These are phyloP conservation scores for Puccinia triticina DNA, from an alignment of 1,284 basidiomycete genomes.

Conservation along the genomic window DNA sequence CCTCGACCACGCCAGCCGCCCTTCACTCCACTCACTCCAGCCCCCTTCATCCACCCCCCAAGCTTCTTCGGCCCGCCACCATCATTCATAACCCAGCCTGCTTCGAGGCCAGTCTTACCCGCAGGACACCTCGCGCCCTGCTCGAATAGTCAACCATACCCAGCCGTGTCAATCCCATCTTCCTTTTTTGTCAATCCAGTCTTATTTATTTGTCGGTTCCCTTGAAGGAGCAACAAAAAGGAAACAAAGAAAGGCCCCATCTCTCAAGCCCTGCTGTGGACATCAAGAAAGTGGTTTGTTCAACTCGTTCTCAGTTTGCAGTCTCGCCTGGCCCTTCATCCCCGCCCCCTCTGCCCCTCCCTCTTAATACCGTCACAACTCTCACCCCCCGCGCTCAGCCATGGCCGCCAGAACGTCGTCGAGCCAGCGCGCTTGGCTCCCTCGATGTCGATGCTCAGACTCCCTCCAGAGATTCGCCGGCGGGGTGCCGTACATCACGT, in stretches of 20 bases:
- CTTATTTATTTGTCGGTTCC: not conserved
- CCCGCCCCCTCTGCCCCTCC: not conserved
- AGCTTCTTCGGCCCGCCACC: not conserved
- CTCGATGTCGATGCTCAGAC: not conserved
- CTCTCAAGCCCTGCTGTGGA: not conserved
- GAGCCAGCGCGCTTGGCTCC: not conserved
- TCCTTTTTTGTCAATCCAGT: conserved; percentile 1
- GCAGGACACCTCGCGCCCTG: not conserved
- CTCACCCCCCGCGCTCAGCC: too few relatives aligned
- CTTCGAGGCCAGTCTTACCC: not conserved
- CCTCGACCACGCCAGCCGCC: not conserved
- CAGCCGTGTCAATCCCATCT: not conserved
- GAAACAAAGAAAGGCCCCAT: not conserved
- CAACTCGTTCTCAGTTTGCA: not conserved
- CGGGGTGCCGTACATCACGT: conserved; percentile 27
- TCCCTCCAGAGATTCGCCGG: conserved; percentile 7
- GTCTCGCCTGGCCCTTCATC: not conserved
- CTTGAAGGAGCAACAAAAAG: not conserved
- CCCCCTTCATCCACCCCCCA: not conserved
- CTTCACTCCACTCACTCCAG: not conserved
- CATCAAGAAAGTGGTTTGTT: too few relatives aligned
- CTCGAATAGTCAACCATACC: not conserved
- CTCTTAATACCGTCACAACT: too few relatives aligned
- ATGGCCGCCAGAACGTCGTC: not conserved
- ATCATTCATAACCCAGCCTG: not conserved